phyloP scores from a whole-genome alignment of 1,284 basidiomycete genomes.

The Kwoniella shivajii region DNA sequence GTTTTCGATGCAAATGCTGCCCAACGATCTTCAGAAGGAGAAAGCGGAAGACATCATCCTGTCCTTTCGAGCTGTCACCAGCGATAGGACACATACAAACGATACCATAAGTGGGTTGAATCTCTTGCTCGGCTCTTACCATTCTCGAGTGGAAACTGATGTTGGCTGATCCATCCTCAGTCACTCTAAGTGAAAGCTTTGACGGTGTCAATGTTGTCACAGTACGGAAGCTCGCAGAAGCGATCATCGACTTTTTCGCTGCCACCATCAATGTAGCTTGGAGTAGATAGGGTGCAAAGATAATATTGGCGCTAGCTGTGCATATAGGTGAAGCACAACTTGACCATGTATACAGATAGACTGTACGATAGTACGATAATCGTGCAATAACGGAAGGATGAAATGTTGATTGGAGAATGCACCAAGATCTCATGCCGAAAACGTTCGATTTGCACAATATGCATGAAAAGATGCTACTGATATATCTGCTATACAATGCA shows the following conservation, averaged over 20 bases:
- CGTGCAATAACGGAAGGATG: too few relatives aligned
- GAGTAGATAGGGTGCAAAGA: too few relatives aligned
- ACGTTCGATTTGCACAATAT: neutral
- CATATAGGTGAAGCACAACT: too few relatives aligned
- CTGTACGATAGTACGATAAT: too few relatives aligned
- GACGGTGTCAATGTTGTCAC: neutral
- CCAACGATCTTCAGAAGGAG: neutral
- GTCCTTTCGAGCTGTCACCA: neutral
- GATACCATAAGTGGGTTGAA: neutral
- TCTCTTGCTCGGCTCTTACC: neutral
- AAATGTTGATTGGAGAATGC: too few relatives aligned
- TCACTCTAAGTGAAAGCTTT: neutral
- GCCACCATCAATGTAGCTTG: neutral
- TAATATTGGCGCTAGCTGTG: too few relatives aligned
- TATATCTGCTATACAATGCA: neutral
- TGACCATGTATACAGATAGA: too few relatives aligned
- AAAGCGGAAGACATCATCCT: neutral
- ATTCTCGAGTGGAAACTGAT: neutral
- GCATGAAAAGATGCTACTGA: neutral
- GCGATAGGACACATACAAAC: neutral
- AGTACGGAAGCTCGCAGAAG: neutral
- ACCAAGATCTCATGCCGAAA: neutral
- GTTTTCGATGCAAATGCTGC: neutral
- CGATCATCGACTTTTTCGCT: neutral
- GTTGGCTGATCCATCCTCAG: neutral